These are phyloP conservation scores for Metschnikowia noctiluminum DNA, from an alignment of 805 yeast genomes.

Conservation along the genomic window DNA sequence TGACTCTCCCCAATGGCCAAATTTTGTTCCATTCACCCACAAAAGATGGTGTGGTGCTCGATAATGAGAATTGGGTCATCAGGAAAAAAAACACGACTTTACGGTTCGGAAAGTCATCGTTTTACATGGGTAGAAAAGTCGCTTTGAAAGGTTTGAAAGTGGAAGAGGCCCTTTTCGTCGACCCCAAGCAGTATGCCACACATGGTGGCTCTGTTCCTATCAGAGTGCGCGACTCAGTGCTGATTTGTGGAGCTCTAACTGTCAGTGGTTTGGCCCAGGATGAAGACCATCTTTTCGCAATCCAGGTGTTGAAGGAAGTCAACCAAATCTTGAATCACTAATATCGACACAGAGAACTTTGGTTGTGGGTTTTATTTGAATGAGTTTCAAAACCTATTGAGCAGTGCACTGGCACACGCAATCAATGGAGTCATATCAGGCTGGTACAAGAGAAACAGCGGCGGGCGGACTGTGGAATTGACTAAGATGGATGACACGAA, in stretches of 20 bases:
- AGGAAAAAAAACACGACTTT: conserved; percentile 48
- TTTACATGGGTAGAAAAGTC: conserved; percentile 44
- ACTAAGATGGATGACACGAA: too few relatives aligned
- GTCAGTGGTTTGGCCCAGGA: conserved; percentile 55
- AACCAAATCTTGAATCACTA: background rate
- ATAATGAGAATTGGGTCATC: conserved; percentile 52
- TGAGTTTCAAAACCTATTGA: too few relatives aligned
- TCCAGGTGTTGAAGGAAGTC: conserved; percentile 25
- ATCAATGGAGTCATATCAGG: too few relatives aligned
- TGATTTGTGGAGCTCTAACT: conserved; percentile 47
- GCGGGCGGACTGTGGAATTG: too few relatives aligned
- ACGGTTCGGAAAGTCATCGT: conserved; percentile 48
- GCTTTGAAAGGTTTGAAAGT: conserved; percentile 27
- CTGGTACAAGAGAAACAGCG: too few relatives aligned
- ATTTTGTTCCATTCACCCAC: conserved; percentile 44
- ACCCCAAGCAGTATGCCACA: conserved; percentile 43
- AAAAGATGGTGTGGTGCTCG: conserved; percentile 37
- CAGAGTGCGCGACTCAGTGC: conserved; percentile 32
- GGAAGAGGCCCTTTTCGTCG: conserved; percentile 37
- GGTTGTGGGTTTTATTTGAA: too few relatives aligned
- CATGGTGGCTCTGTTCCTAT: conserved; percentile 61
- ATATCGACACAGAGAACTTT: too few relatives aligned
- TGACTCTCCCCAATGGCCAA: conserved; percentile 44
- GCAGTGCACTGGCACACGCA: too few relatives aligned
- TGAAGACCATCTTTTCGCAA: conserved; percentile 51